Base-by-base conservation (phyloP, 495 filamentous ascomycete genomes). In the Pseudoneurospora amorphoporcata region DNA sequence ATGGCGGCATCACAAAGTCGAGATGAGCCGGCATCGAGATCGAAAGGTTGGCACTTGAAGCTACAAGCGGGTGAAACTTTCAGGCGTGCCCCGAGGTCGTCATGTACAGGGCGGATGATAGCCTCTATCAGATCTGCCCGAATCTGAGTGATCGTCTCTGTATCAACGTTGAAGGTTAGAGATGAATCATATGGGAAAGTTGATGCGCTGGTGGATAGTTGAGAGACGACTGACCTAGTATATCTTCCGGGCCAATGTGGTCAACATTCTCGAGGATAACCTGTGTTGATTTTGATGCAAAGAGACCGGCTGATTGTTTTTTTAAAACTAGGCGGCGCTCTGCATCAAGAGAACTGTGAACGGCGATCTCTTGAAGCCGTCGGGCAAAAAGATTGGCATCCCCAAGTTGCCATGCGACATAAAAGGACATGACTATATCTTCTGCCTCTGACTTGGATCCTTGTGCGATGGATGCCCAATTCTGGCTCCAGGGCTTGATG, bases 401-500 rank as follows among this genome's bases (percentile, higher is more conserved):
- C 1, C 42, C 42, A 2, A 45, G 17, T 8, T 45, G 7, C 42
- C 42, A 45, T 45, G 42, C 42, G 42, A 45, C 3, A 45, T 19
- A 45, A 3, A 45, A 45, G 8, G 42, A 45, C 17, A 2, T 3
- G 42, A 45, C 2, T 45, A n/a, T n/a, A 8, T 43, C 17, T 8
- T n/a, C 42, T 16, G 40, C 12, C 12, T 16, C 14, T 14, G 14
- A 2, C 40, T 16, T 41, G 4, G 40, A 41, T 16, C 40, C 40
- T 43, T 43, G 42, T 17, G 42, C 42, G n/a, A 45, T 45, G n/a
- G 42, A 9, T 65, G 73, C 68, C 78, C 78, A 79, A 10, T 71
- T 71, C 6, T 43, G 72, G 4, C 72, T 73, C 76, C 76, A 78
- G 6, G 78, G 78, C 39, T 71, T 71, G 4, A 79, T n/a, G 37